Evolutionary conservation across 78 protist genomes (phyloP), one percentile per base, ranked within the genome.

Genomic region (Dictyostelium intermedium): DNA sequence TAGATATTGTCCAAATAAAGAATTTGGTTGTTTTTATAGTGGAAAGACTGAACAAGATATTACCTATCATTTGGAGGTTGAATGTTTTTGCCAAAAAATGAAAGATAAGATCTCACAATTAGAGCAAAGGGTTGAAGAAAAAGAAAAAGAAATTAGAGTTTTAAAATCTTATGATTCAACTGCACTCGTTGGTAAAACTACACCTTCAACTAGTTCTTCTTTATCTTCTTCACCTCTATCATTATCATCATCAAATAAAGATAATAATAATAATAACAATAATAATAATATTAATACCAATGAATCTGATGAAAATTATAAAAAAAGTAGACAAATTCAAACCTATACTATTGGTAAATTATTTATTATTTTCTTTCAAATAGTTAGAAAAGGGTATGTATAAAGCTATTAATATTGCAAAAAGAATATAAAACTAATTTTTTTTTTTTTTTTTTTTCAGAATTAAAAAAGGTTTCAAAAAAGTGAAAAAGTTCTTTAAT

Each of bases 1-100:
- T 82, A 30, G 92, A 56, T 61, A 37, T 66, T 87, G 92, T 43
- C 92, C 92, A 16, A 87, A 87, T 39, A 85, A 85, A 56, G 92
- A 85, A 2, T 16, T 30, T 20, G 92, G 92, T 37, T 87, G 92
- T 30, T 78, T 27, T 14, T 87, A 60, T 73, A 76, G 47, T 41
- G 92, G 80, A 6, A 87, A 87, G 30, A n/a, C 47, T 30, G 92
- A 87, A 16, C 84, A 87, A 41, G 82, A 74, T 35, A 76, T 87
- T 2, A 56, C 56, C 1, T 87, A 78, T 30, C 92, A 87, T 61
- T 35, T 87, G 1, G 81, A 87, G 20, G 10, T 60, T 2, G 92
- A 87, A 63, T 87, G 92, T 30, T 73, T 61, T n/a, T 63, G 73
- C 9, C 85, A 87, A 61, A 76, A 30, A 16, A 76, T 87, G 92